Conservation (phyloP, 75 land plant species). For the Adiantum capillusveneris region DNA sequence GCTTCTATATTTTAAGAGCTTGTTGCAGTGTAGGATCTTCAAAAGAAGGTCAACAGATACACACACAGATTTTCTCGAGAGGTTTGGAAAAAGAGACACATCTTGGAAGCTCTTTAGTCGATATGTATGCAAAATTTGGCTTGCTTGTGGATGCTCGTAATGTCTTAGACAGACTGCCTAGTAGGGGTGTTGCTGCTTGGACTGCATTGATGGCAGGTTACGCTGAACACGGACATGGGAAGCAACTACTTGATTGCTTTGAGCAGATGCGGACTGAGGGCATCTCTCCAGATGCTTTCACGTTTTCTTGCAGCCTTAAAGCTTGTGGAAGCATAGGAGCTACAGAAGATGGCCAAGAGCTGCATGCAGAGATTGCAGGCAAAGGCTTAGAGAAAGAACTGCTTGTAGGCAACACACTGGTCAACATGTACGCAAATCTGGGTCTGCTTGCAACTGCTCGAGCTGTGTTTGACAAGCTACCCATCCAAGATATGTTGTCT, state of each 20-base stretch:
- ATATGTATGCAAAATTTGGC: slow-evolving; percentile 29
- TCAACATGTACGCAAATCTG: slow-evolving; percentile 6
- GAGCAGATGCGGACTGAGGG: slow-evolving; percentile 8
- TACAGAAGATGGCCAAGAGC: not conserved
- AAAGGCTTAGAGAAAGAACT: slow-evolving; percentile 5
- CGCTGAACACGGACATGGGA: slow-evolving; percentile 18
- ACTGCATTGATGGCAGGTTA: slow-evolving; percentile 36
- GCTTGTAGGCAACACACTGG: slow-evolving; percentile 5
- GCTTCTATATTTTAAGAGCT: not conserved
- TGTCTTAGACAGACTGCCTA: slow-evolving; percentile 22
- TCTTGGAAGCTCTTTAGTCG: slow-evolving; percentile 34
- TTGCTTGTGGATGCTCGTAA: slow-evolving; percentile 17
- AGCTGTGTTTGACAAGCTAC: not conserved
- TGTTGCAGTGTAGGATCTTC: not conserved
- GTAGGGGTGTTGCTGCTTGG: slow-evolving; percentile 23
- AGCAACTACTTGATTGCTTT: slow-evolving; percentile 15
- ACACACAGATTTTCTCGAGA: slow-evolving; percentile 29
- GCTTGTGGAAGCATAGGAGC: slow-evolving; percentile 1
- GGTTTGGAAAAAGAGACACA: slow-evolving; percentile 27
- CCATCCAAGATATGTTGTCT: not conserved
- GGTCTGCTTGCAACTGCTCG: not conserved
- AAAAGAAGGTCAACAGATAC: slow-evolving; percentile 23
- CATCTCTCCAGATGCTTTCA: not conserved
- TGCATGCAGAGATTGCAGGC: not conserved
- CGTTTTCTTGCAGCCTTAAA: not conserved